These are phyloP conservation scores for Pythium sp. DNA, from an alignment of 352 stramenopile species.

Conservation along the genomic window DNA sequence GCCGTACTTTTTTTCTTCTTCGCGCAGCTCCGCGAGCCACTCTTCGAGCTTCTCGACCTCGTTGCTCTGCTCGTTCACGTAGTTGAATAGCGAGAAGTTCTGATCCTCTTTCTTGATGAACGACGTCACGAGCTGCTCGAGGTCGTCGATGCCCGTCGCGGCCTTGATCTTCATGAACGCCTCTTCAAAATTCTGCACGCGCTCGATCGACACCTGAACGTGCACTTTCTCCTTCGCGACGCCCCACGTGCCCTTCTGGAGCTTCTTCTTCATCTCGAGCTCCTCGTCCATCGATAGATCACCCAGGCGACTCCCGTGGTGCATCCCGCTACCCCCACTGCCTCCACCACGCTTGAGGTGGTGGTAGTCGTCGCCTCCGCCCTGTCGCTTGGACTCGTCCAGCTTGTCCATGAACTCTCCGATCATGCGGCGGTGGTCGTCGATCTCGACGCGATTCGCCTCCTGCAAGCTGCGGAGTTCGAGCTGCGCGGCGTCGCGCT, in stretches of 20 bases:
- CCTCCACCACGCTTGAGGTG: slow-evolving; percentile 16
- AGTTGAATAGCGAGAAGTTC: slow-evolving; percentile 96
- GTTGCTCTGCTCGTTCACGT: slow-evolving; percentile 93
- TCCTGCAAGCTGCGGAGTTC: slow-evolving; percentile 92
- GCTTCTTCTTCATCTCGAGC: slow-evolving; percentile 63
- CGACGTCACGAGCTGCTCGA: slow-evolving; percentile 90
- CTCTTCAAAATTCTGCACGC: slow-evolving; percentile 94
- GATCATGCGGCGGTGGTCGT: slow-evolving; percentile 57
- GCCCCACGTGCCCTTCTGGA: slow-evolving; percentile 78
- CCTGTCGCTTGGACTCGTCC: slow-evolving; percentile 49
- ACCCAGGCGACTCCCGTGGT: slow-evolving; percentile 23
- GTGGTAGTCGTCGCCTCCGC: slow-evolving; percentile 29
- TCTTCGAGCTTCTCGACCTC: slow-evolving; percentile 93
- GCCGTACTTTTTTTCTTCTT: slow-evolving; percentile 86
- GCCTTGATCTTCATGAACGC: slow-evolving; percentile 94
- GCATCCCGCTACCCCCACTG: background rate
- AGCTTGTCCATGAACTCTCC: slow-evolving; percentile 57
- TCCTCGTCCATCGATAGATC: slow-evolving; percentile 63
- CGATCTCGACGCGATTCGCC: slow-evolving; percentile 84
- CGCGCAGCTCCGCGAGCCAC: slow-evolving; percentile 55
- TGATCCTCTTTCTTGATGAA: slow-evolving; percentile 97
- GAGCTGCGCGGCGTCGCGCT: slow-evolving; percentile 92
- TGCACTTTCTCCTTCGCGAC: slow-evolving; percentile 86
- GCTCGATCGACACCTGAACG: slow-evolving; percentile 87
- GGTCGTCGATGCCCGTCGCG: slow-evolving; percentile 89